Percentiles rank a stretch among this genome's conserved stretches.
These are phyloP conservation scores for Pseudonectria buxi DNA, from an alignment of 2,329 filamentous ascomycete genomes.

Conservation along the genomic window DNA sequence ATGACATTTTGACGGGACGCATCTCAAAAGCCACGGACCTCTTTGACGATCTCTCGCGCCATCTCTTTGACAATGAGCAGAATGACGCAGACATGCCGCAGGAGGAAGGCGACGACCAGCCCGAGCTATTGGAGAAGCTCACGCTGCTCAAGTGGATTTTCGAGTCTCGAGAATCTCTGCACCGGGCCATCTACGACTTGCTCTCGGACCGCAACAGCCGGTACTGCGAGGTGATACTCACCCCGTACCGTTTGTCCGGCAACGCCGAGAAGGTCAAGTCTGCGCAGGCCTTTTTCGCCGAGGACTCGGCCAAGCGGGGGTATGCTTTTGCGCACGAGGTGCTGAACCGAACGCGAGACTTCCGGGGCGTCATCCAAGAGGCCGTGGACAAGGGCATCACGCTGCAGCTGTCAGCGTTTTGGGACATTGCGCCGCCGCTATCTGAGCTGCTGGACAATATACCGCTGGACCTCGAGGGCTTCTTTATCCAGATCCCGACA, in stretches of 20 bases:
- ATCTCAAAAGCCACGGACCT: slow-evolving; percentile 67
- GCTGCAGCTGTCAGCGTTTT: slow-evolving; percentile 87
- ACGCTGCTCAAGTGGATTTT: slow-evolving; percentile 97
- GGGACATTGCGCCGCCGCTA: slow-evolving; percentile 90
- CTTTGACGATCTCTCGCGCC: slow-evolving; percentile 68
- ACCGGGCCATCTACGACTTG: slow-evolving; percentile 79
- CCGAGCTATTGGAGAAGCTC: slow-evolving; percentile 87
- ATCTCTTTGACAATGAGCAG: slow-evolving; percentile 59
- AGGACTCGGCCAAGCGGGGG: slow-evolving; percentile 68
- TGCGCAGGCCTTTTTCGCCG: slow-evolving; percentile 73
- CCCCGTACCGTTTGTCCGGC: slow-evolving; percentile 68
- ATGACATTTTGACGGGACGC: slow-evolving; percentile 69
- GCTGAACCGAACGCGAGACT: slow-evolving; percentile 65
- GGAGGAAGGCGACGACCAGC: slow-evolving; percentile 91
- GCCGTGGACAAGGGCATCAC: slow-evolving; percentile 86
- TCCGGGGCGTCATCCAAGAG: slow-evolving; percentile 71
- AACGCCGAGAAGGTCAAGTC: slow-evolving; percentile 74
- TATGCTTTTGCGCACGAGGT: slow-evolving; percentile 65
- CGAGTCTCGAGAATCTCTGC: slow-evolving; percentile 80
- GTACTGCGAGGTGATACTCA: slow-evolving; percentile 76
- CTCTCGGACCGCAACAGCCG: slow-evolving; percentile 79
- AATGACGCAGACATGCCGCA: slow-evolving; percentile 76
- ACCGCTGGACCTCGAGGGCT: slow-evolving; percentile 50
- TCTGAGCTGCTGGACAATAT: slow-evolving; percentile 73
- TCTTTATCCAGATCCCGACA: slow-evolving; percentile 70